phyloP scores from a whole-genome alignment of 2,329 filamentous ascomycete genomes.

The Endocalyx cinctus region DNA sequence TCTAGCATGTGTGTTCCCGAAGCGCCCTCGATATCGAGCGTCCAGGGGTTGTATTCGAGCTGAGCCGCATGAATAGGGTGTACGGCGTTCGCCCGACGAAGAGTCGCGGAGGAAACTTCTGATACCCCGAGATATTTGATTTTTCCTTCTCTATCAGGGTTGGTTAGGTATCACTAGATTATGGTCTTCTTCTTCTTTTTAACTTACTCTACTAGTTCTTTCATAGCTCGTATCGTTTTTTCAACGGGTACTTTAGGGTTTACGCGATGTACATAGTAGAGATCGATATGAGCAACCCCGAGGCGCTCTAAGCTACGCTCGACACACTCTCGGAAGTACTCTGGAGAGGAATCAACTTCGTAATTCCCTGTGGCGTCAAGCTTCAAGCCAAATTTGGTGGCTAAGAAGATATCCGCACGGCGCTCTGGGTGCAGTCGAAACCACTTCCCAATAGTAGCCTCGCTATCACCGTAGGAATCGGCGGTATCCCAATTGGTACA shows the following conservation, averaged over 20 bases:
- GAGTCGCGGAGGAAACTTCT: constrained; percentile 43
- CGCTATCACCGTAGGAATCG: constrained; percentile 37
- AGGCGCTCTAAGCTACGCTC: constrained; percentile 36
- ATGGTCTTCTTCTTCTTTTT: no score
- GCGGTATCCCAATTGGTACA: constrained; percentile 42
- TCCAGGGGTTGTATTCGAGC: constrained; percentile 50
- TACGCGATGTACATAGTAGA: constrained; percentile 47
- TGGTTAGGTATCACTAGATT: no score
- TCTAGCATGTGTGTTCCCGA: constrained; percentile 42
- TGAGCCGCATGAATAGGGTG: constrained; percentile 47
- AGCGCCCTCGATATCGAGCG: constrained; percentile 53
- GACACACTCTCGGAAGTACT: constrained; percentile 18
- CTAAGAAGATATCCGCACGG: constrained; percentile 38
- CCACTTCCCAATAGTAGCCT: constrained; percentile 40
- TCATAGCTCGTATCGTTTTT: constrained; percentile 42
- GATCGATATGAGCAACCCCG: constrained; percentile 44
- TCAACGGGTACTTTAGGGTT: constrained; percentile 41
- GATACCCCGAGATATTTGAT: constrained; percentile 53
- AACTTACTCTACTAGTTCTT: constrained; percentile 20
- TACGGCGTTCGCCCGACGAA: constrained; percentile 47
- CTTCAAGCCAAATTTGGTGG: constrained; percentile 29
- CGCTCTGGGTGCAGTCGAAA: constrained; percentile 36
- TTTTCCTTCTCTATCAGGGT: constrained; percentile 41
- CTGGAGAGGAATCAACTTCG: constrained; percentile 15
- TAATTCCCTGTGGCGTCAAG: constrained; percentile 7